Evolutionary conservation across 2,329 filamentous ascomycete species (phyloP), one percentile per base, ranked within the genome.

Genomic region (Xylaria sp.): DNA sequence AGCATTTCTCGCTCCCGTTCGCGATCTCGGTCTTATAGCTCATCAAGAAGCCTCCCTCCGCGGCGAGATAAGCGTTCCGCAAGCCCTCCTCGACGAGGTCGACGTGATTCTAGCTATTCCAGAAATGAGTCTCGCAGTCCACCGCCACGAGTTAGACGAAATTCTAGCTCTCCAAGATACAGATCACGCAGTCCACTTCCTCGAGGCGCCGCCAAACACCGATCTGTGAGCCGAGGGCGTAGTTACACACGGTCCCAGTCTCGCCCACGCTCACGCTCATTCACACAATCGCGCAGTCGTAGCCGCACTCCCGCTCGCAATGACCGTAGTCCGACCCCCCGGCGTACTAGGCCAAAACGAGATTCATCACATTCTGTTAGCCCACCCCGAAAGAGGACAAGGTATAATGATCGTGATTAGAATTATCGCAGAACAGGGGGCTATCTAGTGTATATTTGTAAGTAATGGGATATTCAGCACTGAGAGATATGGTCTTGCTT

Each of bases 281-380:
- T 69, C 64, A 68, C 72, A 20, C 62, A 63, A 10, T 77, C 72
- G 36, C 74, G 69, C 44, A 73, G 70, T 29, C 75, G 73, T 38
- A 66, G 66, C 49, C 68, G 68, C n/a, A 63, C 58, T n/a, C 59
- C 60, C 42, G 63, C 65, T 58, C 72, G 71, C 6, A 54, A 61
- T 10, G 68, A 67, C 31, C 72, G 71, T 25, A 72, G 68, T 45
- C 71, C 73, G 11, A 62, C 70, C 17, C 73, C 72, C 10, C 71
- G 70, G 13, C 71, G 66, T 17, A 69, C 66, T 44, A 69, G 68
- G 17, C 63, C 63, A 27, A 71, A 69, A 53, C 68, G 71, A 22
- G 71, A 69, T 59, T 73, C 73, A 22, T 68, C 67, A 5, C n/a
- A 65, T 50, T 69, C 66, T 13, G 57, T 63, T 33, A 70, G 68